Base-by-base conservation (phyloP, 176 grass and related monocot genomes). In the Carex parvula region DNA sequence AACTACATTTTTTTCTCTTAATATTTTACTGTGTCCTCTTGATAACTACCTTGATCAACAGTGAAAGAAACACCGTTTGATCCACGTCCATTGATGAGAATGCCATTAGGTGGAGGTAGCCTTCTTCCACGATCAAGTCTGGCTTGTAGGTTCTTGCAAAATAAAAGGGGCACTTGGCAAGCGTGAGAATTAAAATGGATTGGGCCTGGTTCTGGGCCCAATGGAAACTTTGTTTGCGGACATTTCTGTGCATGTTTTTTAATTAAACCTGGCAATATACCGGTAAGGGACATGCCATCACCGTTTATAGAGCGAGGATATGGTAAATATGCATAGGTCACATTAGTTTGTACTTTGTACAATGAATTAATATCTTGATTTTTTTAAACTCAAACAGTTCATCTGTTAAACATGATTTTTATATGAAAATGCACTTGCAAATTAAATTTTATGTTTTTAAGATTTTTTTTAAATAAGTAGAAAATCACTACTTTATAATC, bases 81-180 rank as follows among this genome's bases (percentile, higher is more conserved):
- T n/a, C 87, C 88, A 67, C 84, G 90, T 61, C 95, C 95, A 44
- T 98, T 98, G 74, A 98, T 90, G 26, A 98, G 82, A 63, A 98
- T 73, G 79, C 87, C 92, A 70, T 93, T 87, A 8, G 92, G 89
- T 42, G 50, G 60, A 29, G 91, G 89, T 4, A 98, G 74, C 14
- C 58, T 63, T 15, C 57, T 93, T 54, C 86, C 92, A 71, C 64
- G 24, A 37, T 98, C 95, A 60, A 94, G 85, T 80, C 5, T 85
- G 5, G 24, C 84, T 89, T 88, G 90, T n/a, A 98, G 70, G 78
- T 13, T 65, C 95, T 98, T 48, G 11, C 26, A 53, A 91, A 70
- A 52, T 0, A 41, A 29, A 44, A 50, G 2, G 10, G 7, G 8
- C 4, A 39, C 48, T 84, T 24, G 35, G 22, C 20, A 76, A 76